Base-by-base conservation (phyloP, 2,329 filamentous ascomycete species). In the Chaetothyriales sp. region DNA sequence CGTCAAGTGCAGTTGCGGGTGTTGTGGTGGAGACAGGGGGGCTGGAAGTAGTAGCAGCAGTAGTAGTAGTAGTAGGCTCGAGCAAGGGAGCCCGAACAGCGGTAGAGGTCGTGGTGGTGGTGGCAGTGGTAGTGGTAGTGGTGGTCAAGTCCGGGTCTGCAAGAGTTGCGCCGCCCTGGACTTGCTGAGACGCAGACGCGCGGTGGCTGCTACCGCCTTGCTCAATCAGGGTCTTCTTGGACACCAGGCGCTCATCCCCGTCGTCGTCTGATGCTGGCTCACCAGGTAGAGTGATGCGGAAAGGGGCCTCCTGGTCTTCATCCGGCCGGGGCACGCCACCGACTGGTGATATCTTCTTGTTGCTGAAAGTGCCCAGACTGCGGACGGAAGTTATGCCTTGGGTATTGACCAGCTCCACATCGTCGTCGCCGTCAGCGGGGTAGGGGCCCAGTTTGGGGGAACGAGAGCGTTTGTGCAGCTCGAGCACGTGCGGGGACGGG, bases 381-480 rank as follows among this genome's bases (percentile, higher is more conserved):
- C 22, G 18, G 25, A 50, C 51, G 22, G 50, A 47, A 28, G 26
- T 49, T 45, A 18, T 45, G 59, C 62, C 49, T 60, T 60, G 44
- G 62, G 59, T 25, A 53, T 54, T 32, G 52, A 59, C 20, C 8
- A 25, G 26, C 45, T 25, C 26, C 3, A 19, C 20, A 15, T 47
- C 45, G 15, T 47, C 45, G 15, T 59, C 51, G 44, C 62, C 59
- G 26, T 62, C 56, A 1, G 59, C 58, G 10, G 55, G 54, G 22
- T 59, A 59, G 18, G 61, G 61, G 7, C 61, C 59, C 8, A 61
- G 50, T 20, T 57, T 61, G 5, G 66, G 66, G 48, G 63, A 66
- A 25, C 66, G 64, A 18, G 65, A 67, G 20, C 65, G 64, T 49
- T 66, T 57, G 47, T 66, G 63, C 4, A 68, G 57, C 25, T 66